Base-by-base conservation (phyloP, 83 land plant species). In the Diphasiastrum complanatum region DNA sequence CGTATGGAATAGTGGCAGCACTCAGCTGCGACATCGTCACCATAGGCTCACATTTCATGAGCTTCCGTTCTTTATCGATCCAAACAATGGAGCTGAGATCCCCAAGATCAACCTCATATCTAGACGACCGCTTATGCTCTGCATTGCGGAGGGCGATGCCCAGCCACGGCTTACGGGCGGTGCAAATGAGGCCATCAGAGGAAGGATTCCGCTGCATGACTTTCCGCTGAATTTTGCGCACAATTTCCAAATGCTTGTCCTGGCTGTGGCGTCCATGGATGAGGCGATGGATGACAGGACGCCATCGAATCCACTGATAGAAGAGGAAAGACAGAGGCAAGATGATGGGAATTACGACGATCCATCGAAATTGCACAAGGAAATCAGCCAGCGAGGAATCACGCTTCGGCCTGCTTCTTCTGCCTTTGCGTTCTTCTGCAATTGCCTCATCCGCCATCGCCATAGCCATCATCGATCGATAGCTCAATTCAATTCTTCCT, bases 21-120 rank as follows among this genome's bases (percentile, higher is more conserved):
- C 72, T 72, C 2, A 72, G 31, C 71, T 76, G 73, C 4, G 66
- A 61, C 79, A 76, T 76, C 37, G 34, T 45, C 4, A 72, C 79
- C 78, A 76, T 60, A 16, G 79, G 79, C 71, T 76, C 77, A 11
- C 62, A 65, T 36, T 74, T 75, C 48, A 74, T 66, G 14, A 75
- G 24, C 51, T 10, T 48, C 28, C 45, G 8, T 41, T 70, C 52
- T 16, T 1, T 40, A 24, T 75, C 78, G 6, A 75, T 54, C 51
- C 58, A 57, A 29, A 75, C 70, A 12, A 75, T 48, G 33, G 36
- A 29, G 0, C 28, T 35, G 19, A 75, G 56, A 35, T 66, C 51
- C 1, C 62, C 56, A 0, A 75, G 60, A 35, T 75, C 78, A 25
- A 75, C 78, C 40, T 70, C 75, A 20, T 41, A 75, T 6, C 53